Evolutionary conservation across 2,329 filamentous ascomycete species (phyloP).

Genomic region (Paecilomyces sp.): DNA sequence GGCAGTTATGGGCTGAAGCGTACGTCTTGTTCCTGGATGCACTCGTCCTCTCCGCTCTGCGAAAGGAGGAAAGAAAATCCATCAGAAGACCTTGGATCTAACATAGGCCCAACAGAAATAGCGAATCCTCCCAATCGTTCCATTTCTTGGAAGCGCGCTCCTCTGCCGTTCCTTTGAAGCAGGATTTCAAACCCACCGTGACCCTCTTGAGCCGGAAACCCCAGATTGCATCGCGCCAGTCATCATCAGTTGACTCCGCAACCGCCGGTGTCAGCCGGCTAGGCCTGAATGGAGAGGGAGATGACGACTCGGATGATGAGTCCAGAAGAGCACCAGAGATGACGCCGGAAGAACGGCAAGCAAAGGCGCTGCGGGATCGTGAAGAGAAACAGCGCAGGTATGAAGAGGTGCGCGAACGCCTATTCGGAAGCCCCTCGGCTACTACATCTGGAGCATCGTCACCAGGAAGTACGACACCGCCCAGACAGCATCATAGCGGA

Average conservation of each 20-base stretch:
- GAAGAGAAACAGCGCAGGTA: constrained; percentile 90
- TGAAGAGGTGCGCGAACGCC: constrained; percentile 77
- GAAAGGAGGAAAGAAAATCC: neutral
- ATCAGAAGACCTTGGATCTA: neutral
- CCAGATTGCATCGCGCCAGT: constrained; percentile 54
- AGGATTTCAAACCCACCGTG: constrained; percentile 72
- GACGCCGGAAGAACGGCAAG: constrained; percentile 68
- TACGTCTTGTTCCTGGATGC: constrained; percentile 32
- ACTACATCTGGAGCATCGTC: constrained; percentile 51
- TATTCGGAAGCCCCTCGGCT: constrained; percentile 60
- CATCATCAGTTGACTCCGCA: constrained; percentile 38
- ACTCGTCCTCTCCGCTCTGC: neutral
- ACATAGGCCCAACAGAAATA: constrained; percentile 24
- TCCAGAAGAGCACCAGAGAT: constrained; percentile 54
- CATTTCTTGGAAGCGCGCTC: constrained; percentile 65
- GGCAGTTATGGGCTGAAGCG: constrained; percentile 84
- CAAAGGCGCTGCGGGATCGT: constrained; percentile 68
- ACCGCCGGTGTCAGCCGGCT: constrained; percentile 39
- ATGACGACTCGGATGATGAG: constrained; percentile 61
- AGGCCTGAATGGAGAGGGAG: constrained; percentile 42
- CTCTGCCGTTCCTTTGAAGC: constrained; percentile 53
- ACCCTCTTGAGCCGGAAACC: constrained; percentile 83
- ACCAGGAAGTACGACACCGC: constrained; percentile 57
- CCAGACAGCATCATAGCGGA: constrained; percentile 30
- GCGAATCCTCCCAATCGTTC: constrained; percentile 66